These are phyloP conservation scores for Hanseniaspora uvarum DNA, from an alignment of 1,139 yeast genomes.

Conservation along the genomic window DNA sequence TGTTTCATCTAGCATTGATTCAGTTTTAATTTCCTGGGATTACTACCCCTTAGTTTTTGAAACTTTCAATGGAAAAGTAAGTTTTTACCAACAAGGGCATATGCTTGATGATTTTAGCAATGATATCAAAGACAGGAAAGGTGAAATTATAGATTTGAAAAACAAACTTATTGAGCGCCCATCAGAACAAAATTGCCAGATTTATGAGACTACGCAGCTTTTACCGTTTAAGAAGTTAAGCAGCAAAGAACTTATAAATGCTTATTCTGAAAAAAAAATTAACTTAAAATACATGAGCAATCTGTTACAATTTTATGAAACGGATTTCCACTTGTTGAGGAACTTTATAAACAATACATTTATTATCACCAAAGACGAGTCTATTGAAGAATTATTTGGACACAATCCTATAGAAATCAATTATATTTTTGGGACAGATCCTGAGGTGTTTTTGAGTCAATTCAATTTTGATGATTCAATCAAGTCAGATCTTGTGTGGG, in stretches of 20 bases:
- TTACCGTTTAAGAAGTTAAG: conserved; percentile 9
- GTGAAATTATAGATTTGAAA: conserved; percentile 1
- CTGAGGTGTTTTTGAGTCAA: conserved; percentile 21
- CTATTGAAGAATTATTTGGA: conserved; percentile 32
- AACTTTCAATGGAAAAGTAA: neutral
- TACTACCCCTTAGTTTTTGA: conserved; percentile 12
- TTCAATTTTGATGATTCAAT: conserved; percentile 17
- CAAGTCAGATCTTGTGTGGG: conserved; percentile 33
- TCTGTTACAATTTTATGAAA: conserved; percentile 18
- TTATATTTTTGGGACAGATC: conserved; percentile 32
- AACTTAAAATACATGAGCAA: neutral
- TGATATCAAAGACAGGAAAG: neutral
- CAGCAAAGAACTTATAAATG: neutral
- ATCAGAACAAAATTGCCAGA: conserved; percentile 13
- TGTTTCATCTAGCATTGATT: neutral
- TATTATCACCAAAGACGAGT: conserved; percentile 39
- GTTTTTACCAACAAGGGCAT: conserved; percentile 9
- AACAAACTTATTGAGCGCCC: conserved; percentile 2
- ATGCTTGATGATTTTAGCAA: neutral
- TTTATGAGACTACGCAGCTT: conserved; percentile 4
- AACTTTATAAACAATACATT: conserved; percentile 29
- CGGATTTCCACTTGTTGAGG: conserved; percentile 29
- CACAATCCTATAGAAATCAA: conserved; percentile 35
- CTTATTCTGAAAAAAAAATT: neutral
- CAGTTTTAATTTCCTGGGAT: neutral